Conservation (phyloP, 768 basidiomycete species). For the Lactarius deliciosus region DNA sequence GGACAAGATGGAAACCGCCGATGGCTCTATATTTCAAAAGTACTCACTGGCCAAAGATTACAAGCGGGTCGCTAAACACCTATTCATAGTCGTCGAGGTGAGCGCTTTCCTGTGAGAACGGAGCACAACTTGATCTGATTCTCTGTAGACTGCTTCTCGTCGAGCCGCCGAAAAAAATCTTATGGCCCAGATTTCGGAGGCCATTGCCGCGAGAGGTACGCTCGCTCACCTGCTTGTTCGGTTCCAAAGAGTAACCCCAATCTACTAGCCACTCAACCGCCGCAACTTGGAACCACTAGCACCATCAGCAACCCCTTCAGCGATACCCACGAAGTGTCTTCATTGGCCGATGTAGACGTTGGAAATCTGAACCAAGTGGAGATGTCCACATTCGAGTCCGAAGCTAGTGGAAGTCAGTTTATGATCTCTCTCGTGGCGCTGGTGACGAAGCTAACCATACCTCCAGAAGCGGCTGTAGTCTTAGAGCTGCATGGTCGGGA, state of each 20-base stretch:
- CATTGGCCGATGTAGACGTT: neutral
- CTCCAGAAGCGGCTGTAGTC: neutral
- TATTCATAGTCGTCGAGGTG: neutral
- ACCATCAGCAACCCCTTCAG: neutral
- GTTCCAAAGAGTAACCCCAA: neutral
- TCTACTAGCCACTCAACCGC: neutral
- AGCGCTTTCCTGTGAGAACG: neutral
- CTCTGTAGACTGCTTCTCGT: constrained; percentile 1
- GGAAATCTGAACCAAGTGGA: neutral
- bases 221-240: neutral
- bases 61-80: neutral
- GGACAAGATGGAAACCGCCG: neutral
- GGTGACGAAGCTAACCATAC: neutral
- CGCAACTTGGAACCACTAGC: neutral
- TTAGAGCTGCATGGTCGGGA: constrained; percentile 1
- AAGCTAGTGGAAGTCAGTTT: neutral
- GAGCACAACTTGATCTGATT: neutral
- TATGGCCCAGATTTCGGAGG: neutral
- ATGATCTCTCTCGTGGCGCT: neutral
- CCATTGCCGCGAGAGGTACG: neutral
- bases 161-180: neutral
- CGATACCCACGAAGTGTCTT: neutral
- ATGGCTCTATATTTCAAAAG: neutral
- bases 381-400: neutral
- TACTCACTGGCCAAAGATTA: neutral